These are phyloP conservation scores for Suillus placidus DNA, from an alignment of 768 basidiomycete species.

Conservation along the genomic window DNA sequence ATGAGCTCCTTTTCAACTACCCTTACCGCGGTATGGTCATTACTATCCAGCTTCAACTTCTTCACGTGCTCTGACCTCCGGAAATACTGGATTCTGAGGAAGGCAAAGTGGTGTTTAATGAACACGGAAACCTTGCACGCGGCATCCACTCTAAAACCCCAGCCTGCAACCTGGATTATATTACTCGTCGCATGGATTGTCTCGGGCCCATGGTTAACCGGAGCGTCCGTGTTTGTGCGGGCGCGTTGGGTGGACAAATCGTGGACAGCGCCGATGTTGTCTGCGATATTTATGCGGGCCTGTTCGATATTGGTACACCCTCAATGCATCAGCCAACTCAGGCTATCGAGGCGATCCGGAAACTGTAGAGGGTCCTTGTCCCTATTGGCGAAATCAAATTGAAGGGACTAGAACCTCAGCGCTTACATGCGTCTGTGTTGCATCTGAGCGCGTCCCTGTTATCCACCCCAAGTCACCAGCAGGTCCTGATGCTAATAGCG, in stretches of 20 bases:
- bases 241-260: conserved; percentile 90
- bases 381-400: conserved; percentile 88
- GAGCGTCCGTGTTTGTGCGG: conserved; percentile 77
- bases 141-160: conserved; percentile 93
- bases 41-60: conserved; percentile 78
- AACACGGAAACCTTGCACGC: conserved; percentile 69
- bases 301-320: conserved; percentile 54
- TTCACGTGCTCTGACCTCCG: conserved; percentile 85
- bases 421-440: conserved; percentile 44
- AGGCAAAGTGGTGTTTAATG: conserved; percentile 75
- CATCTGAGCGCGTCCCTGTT: conserved; percentile 10
- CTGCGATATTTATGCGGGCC: conserved; percentile 69
- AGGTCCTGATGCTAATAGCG: background rate
- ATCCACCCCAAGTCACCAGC: background rate
- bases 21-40: conserved; percentile 83
- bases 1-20: conserved; percentile 98
- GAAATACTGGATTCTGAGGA: conserved; percentile 94
- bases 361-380: conserved; percentile 68
- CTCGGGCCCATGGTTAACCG: conserved; percentile 97
- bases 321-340: conserved; percentile 62
- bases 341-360: conserved; percentile 74
- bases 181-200: conserved; percentile 96
- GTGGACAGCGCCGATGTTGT: conserved; percentile 88
- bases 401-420: conserved; percentile 83
- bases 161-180: conserved; percentile 86